Evolutionary conservation across 2,329 filamentous ascomycete genomes (phyloP), one percentile per base, ranked within the genome.

Genomic region (Teratosphaeriaceae sp.): DNA sequence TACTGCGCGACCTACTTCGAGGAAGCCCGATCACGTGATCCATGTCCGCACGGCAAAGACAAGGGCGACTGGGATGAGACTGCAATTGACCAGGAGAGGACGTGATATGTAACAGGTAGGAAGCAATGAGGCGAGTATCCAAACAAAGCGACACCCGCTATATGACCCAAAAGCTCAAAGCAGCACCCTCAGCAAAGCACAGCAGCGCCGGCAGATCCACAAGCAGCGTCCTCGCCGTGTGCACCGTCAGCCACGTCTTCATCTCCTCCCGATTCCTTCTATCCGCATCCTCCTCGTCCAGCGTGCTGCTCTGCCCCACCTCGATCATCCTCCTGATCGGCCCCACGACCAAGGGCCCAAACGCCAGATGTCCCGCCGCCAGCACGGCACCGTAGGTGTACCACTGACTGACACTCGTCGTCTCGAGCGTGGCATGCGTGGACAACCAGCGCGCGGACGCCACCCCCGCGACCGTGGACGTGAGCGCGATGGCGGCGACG

Each of bases 101-200:
- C n/a, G n/a, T n/a, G n/a, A n/a, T n/a, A n/a, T n/a, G n/a, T n/a
- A n/a, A n/a, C n/a, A n/a, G n/a, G n/a, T n/a, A n/a, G n/a, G n/a
- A n/a, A n/a, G n/a, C n/a, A n/a, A n/a, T n/a, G n/a, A n/a, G n/a
- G n/a, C n/a, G n/a, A n/a, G n/a, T n/a, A n/a, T n/a, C n/a, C n/a
- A n/a, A n/a, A n/a, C n/a, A n/a, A n/a, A n/a, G n/a, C n/a, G n/a
- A n/a, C n/a, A n/a, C n/a, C n/a, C n/a, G n/a, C n/a, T n/a, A n/a
- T n/a, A 40, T 40, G 18, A 57, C 45, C 54, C 54, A 57, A 31
- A 52, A 47, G 30, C 45, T 48, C 45, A 53, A 36, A 30, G 51
- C 49, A 24, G 48, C 48, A 2, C 56, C 57, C 48, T 58, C 55
- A 33, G 57, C 56, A 37, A 60, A 59, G 40, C 53, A 60, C 50